These are phyloP conservation scores for Apiospora phragmitis DNA, from an alignment of 2,329 filamentous ascomycete genomes.

Conservation along the genomic window DNA sequence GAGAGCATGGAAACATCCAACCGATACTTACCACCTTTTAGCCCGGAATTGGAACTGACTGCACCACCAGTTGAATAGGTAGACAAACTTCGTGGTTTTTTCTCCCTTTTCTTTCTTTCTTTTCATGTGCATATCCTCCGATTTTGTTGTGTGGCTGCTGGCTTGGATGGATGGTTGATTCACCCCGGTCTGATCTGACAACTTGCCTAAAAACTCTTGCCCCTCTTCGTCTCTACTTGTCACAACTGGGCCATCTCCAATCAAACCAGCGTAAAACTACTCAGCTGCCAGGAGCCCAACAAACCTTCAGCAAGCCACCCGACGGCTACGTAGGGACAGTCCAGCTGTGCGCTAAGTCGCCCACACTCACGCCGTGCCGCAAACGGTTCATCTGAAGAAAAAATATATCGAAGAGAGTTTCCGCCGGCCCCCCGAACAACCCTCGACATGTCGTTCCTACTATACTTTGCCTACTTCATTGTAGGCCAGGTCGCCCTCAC, in stretches of 20 bases:
- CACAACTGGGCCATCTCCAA: background rate
- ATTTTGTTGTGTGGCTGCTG: background rate
- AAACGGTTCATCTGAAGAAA: constrained; percentile 2
- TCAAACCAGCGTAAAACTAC: background rate
- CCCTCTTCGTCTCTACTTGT: background rate
- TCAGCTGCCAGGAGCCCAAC: constrained; percentile 6
- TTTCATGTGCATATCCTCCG: background rate
- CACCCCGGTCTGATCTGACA: background rate
- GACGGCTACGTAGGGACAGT: background rate
- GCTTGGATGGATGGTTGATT: background rate
- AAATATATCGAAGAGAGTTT: constrained; percentile 7
- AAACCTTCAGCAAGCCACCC: constrained; percentile 10
- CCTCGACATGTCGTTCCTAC: constrained; percentile 28
- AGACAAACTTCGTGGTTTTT: background rate
- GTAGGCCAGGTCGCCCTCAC: constrained; percentile 53
- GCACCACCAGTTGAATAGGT: background rate
- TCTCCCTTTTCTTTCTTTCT: background rate
- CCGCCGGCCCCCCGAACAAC: background rate
- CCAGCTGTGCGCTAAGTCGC: background rate
- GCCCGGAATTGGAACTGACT: background rate
- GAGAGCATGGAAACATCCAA: background rate
- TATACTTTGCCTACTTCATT: constrained; percentile 44
- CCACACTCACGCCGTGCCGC: background rate
- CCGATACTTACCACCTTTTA: background rate
- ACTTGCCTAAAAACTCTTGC: background rate